Percentiles rank a stretch among this genome's conserved stretches.
Conservation (phyloP, 1,284 basidiomycete species). For the Nidula niveotomentosa region DNA sequence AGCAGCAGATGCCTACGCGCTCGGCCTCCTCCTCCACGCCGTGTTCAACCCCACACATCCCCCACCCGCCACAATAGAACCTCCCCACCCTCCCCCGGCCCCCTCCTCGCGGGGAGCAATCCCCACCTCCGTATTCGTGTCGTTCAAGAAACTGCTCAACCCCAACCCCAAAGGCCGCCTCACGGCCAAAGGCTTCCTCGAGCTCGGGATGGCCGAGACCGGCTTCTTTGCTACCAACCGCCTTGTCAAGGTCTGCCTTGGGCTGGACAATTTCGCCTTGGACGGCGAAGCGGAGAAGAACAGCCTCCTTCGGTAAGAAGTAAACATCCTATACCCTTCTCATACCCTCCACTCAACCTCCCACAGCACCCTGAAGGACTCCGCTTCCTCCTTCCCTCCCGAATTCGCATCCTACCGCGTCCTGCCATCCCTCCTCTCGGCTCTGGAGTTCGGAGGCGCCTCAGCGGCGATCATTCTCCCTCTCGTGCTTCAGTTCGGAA, state of each 20-base stretch:
- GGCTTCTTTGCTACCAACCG: slow-evolving; percentile 90
- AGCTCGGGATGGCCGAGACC: slow-evolving; percentile 74
- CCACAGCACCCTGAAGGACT: slow-evolving; percentile 76
- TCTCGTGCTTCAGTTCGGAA: slow-evolving; percentile 79
- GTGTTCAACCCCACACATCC: slow-evolving; percentile 85
- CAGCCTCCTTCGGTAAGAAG: slow-evolving; percentile 66
- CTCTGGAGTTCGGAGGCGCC: slow-evolving; percentile 84
- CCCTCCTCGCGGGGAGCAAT: slow-evolving; percentile 78
- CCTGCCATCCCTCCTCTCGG: slow-evolving; percentile 84
- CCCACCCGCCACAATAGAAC: slow-evolving; percentile 64
- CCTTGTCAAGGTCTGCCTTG: slow-evolving; percentile 83
- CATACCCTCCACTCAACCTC: neutral
- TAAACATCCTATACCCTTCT: neutral
- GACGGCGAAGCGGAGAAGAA: slow-evolving; percentile 83
- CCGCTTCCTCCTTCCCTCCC: slow-evolving; percentile 76
- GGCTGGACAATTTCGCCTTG: slow-evolving; percentile 87
- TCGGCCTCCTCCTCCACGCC: slow-evolving; percentile 82
- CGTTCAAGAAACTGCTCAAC: slow-evolving; percentile 87
- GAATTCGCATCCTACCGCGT: slow-evolving; percentile 89
- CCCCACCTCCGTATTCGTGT: slow-evolving; percentile 75
- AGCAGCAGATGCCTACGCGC: slow-evolving; percentile 81
- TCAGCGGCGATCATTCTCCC: slow-evolving; percentile 81
- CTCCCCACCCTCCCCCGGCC: slow-evolving; percentile 73
- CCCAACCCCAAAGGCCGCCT: slow-evolving; percentile 84
- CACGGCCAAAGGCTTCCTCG: slow-evolving; percentile 76